These are phyloP conservation scores for Hyparrhenia diplandra DNA, from an alignment of 176 grass and related monocot genomes.

Conservation along the genomic window DNA sequence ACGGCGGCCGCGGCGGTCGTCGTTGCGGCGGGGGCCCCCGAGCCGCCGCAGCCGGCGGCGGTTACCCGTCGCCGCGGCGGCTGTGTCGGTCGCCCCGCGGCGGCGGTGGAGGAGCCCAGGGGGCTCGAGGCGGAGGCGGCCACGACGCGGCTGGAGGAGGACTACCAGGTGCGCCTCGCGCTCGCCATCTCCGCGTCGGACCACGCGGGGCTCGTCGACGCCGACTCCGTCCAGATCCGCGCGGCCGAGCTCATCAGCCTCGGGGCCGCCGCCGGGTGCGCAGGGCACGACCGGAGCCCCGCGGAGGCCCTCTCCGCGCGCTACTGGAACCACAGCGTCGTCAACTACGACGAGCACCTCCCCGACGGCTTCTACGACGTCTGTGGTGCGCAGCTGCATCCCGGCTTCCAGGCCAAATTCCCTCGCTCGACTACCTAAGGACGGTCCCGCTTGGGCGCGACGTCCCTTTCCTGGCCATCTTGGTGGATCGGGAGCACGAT, in stretches of 20 bases:
- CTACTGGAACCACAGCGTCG: constrained; percentile 85
- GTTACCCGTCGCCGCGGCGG: neutral
- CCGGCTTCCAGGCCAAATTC: constrained; percentile 50
- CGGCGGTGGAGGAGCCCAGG: constrained; percentile 28
- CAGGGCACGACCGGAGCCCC: constrained; percentile 20
- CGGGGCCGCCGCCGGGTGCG: constrained; percentile 3
- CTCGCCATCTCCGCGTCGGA: constrained; percentile 84
- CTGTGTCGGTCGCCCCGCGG: neutral
- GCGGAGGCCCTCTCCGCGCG: constrained; percentile 73
- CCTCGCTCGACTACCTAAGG: constrained; percentile 53
- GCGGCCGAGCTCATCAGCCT: constrained; percentile 94
- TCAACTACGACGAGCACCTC: constrained; percentile 81
- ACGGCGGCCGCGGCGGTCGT: neutral
- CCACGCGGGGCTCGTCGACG: constrained; percentile 76
- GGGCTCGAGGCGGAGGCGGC: constrained; percentile 35
- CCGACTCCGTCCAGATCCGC: constrained; percentile 94
- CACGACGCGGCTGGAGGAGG: constrained; percentile 66
- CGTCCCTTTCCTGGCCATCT: constrained; percentile 43
- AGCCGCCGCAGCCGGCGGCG: neutral
- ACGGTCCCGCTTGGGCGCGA: constrained; percentile 20
- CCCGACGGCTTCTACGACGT: constrained; percentile 87
- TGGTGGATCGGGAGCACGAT: constrained; percentile 61
- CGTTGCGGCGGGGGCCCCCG: neutral
- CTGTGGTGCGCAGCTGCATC: constrained; percentile 47
- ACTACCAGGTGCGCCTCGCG: constrained; percentile 89